Percentiles rank a stretch among this genome's conserved stretches.
Conservation (phyloP, 805 yeast genomes). For the Candida berthetii region DNA sequence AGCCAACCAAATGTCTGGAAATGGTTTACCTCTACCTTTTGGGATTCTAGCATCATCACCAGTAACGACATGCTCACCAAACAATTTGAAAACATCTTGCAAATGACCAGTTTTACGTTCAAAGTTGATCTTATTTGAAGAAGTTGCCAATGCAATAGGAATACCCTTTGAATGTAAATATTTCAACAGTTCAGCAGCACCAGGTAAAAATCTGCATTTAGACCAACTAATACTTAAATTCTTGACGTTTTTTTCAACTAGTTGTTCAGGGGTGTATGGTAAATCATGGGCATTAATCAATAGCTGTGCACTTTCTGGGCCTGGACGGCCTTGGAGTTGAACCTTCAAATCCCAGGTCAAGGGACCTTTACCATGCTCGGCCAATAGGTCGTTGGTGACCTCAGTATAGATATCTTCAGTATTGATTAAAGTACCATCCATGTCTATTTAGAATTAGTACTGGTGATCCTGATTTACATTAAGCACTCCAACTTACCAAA, state of each 20-base stretch:
- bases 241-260: slow-evolving; percentile 42
- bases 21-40: slow-evolving; percentile 86
- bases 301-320: slow-evolving; percentile 59
- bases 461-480: too few species aligned
- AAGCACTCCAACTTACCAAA: slow-evolving; percentile 63
- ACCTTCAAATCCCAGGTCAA: slow-evolving; percentile 89
- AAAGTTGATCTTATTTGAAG: slow-evolving; percentile 60
- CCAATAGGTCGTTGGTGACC: slow-evolving; percentile 61
- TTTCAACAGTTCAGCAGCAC: slow-evolving; percentile 66
- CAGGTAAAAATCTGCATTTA: slow-evolving; percentile 66
- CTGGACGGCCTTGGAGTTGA: slow-evolving; percentile 88
- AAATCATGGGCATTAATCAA: slow-evolving; percentile 65
- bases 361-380: slow-evolving; percentile 67
- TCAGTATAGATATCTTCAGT: slow-evolving; percentile 90
- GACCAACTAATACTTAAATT: slow-evolving; percentile 57
- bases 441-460: slow-evolving; percentile 43
- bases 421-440: slow-evolving; percentile 93
- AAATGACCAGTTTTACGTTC: slow-evolving; percentile 71
- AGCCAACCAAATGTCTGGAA: slow-evolving; percentile 86
- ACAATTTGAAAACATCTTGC: slow-evolving; percentile 48
- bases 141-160: slow-evolving; percentile 90
- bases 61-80: slow-evolving; percentile 64
- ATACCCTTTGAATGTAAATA: slow-evolving; percentile 43
- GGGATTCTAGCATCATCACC: slow-evolving; percentile 88
- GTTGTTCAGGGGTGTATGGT: slow-evolving; percentile 62